Evolutionary conservation across 2,329 filamentous ascomycete species (phyloP), one percentile per base, ranked within the genome.

Genomic region (Fusarium pilosicola): DNA sequence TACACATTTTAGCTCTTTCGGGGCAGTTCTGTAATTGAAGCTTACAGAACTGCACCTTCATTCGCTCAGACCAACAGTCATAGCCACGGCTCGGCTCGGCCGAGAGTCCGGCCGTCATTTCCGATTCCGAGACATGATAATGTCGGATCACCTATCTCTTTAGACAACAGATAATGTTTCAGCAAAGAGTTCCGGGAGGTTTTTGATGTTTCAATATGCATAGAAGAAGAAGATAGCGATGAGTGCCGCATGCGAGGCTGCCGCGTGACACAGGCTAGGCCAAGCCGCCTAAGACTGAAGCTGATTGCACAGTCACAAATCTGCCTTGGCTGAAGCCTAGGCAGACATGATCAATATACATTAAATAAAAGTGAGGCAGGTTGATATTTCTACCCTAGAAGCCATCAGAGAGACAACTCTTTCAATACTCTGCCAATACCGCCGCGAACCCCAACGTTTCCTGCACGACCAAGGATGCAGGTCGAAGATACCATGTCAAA

Each of bases 301-400:
- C 41, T 48, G 55, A 36, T 48, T 58, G 41, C 39, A 34, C n/a
- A 48, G 14, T 15, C 28, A 11, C 22, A 20, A 73, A 24, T 71
- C 65, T 57, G 69, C 69, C 69, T 70, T 70, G 39, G 64, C 58
- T 60, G 42, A 22, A 24, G 24, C 26, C 20, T 20, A 72, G 69
- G 70, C 58, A 60, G 54, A 69, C 57, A 56, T 13, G 3, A 6
- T 36, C 5, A 20, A 7, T 28, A 2, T 8, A 12, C 1, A 38
- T 20, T 17, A 34, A 13, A 20, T 34, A 14, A 10, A 9, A 20
- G 3, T 11, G 8, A 13, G 3, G 3, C 2, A 6, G 12, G 13
- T 52, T 8, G 3, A 9, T 28, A 22, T 56, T 45, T 22, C 10
- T 18, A 12, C 10, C 26, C 5, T 17, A 9, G 32, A 14, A 34